These are phyloP conservation scores for Nicotiana paniculata DNA, from an alignment of 257 asterid species.

Conservation along the genomic window DNA sequence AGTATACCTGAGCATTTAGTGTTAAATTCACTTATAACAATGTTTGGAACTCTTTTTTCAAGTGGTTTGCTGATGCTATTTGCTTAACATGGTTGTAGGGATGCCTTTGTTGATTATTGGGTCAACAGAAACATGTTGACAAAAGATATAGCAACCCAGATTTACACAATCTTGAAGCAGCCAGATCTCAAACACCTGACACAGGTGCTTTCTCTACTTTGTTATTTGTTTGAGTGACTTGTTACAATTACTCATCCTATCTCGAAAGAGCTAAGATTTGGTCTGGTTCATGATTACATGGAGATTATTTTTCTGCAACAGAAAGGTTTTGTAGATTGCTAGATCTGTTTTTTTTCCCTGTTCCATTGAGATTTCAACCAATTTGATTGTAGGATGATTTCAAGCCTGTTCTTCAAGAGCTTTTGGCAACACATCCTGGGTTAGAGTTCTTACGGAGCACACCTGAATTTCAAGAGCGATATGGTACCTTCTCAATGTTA, in stretches of 20 bases:
- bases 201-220: constrained; percentile 48
- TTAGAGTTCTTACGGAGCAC: constrained; percentile 94
- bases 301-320: neutral
- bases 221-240: neutral
- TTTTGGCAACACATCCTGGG: constrained; percentile 96
- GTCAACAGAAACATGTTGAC: constrained; percentile 76
- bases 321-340: neutral
- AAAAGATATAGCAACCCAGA: constrained; percentile 75
- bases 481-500: constrained; percentile 49
- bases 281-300: neutral
- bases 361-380: neutral
- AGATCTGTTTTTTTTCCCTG: neutral
- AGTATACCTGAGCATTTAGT: neutral
- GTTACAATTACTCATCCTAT: neutral
- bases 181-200: constrained; percentile 61
- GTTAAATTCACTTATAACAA: neutral
- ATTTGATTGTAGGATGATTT: constrained; percentile 63
- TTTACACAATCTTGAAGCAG: constrained; percentile 81
- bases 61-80: neutral
- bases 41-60: neutral
- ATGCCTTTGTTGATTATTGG: constrained; percentile 95
- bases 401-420: constrained; percentile 90
- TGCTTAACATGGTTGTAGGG: constrained; percentile 44
- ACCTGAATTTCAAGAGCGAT: constrained; percentile 99
- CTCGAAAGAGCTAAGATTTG: neutral